Conservation (phyloP, 2,329 filamentous ascomycete genomes). For the Coleophoma cylindrospora region DNA sequence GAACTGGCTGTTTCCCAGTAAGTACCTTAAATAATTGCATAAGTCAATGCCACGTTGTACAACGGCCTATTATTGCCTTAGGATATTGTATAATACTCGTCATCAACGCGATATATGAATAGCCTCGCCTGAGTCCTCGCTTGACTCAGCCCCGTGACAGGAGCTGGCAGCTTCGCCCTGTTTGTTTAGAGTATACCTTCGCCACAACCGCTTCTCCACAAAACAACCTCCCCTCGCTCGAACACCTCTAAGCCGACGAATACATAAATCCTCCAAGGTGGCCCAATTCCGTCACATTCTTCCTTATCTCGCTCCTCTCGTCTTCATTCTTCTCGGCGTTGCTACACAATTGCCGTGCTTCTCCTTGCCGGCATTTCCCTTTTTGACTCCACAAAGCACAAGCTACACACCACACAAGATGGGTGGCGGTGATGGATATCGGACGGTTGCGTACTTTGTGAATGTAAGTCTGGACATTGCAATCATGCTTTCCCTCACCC, state of each 20-base stretch:
- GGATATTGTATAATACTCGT: too few relatives aligned
- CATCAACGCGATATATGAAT: not conserved
- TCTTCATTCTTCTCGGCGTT: conserved; percentile 12
- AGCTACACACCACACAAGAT: conserved; percentile 13
- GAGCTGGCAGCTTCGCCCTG: conserved; percentile 5
- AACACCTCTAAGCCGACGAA: conserved; percentile 6
- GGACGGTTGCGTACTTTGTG: conserved; percentile 68
- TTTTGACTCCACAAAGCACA: not conserved
- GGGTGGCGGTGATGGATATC: conserved; percentile 41
- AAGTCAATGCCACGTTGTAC: too few relatives aligned
- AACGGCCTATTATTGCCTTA: too few relatives aligned
- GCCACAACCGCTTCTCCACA: not conserved
- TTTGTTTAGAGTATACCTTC: conserved; percentile 1
- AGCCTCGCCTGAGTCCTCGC: conserved; percentile 3
- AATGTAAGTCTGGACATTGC: conserved; percentile 46
- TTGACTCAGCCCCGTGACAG: conserved; percentile 13
- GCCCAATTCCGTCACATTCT: conserved; percentile 9
- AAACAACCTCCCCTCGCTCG: not conserved
- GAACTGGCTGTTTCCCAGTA: too few relatives aligned
- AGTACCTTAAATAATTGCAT: too few relatives aligned
- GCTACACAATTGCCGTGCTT: conserved; percentile 9
- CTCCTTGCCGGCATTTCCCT: conserved; percentile 5
- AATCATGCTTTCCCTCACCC: too few relatives aligned
- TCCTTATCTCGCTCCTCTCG: conserved; percentile 11
- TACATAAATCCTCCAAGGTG: conserved; percentile 11